Base-by-base conservation (phyloP, 306 rosid genomes). In the Castanea sativa region DNA sequence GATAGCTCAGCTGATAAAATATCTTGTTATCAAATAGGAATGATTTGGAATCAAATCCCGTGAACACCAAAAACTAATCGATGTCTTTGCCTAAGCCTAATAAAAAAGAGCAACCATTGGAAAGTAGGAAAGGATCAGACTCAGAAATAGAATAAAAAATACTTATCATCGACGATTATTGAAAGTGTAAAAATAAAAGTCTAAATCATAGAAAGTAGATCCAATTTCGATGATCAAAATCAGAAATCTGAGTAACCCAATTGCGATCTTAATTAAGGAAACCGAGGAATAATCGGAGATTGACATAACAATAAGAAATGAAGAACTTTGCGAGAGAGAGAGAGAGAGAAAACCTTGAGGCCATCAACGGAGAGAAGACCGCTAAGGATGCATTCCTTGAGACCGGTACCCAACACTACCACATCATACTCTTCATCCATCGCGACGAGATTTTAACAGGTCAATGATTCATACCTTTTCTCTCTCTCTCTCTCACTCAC, bases 361-460 rank as follows among this genome's bases (percentile, higher is more conserved):
- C 99, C 94, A 85, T 95, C 98, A 25, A 95, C 99, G 75, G 99
- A 95, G 87, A 95, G 98, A 93, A 95, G 99, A 67, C 99, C 98
- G 38, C 99, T 93, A 80, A 95, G 98, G 81, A 95, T 93, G 91
- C 98, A 95, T 78, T 95, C 98, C 83, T 95, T 95, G 78, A 95
- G 98, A 65, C 99, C 99, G 4, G 99, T 95, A 30, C 97, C 98
- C 15, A 93, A 79, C 25, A 95, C 98, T 53, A 95, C 83, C 23
- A 92, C 99, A 61, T 95, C 97, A 76, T 94, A 92, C 73, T 92
- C 97, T 84, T 92, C 99, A 85, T 94, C 97, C 99, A 94, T 83
- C 69, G 56, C 79, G 75, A 71, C 18, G 21, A 68, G 27, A 33
- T 55, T 30, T 4, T 25, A 23, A 38, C 43, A 38, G 43, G 43